Base-by-base conservation (phyloP, 148 eudicot species). In the Cornus florida region DNA sequence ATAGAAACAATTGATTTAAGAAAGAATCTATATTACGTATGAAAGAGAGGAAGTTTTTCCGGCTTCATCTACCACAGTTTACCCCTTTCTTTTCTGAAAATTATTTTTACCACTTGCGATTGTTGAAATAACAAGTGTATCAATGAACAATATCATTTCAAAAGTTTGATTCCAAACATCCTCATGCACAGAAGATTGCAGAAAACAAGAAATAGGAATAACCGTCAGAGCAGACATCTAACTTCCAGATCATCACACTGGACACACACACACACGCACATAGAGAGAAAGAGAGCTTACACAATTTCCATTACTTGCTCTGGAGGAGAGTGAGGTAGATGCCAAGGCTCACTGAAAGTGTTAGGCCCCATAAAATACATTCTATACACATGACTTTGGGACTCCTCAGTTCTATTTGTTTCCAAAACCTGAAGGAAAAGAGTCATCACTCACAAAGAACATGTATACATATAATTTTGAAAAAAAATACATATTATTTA, bases 281-380 rank as follows among this genome's bases (percentile, higher is more conserved):
- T 66, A 73, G 23, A 70, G 71, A 70, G 62, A 66, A 74, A 80
- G 81, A 50, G 28, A 80, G 74, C 97, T 32, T 90, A 96, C 99
- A 96, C 99, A 73, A 93, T 92, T 77, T 96, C 95, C 82, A 79
- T 86, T 70, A 96, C 92, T 93, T 93, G 94, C 76, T 91, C 92
- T 28, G 99, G 98, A 76, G 99, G 99, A 72, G 94, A 93, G 81
- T 96, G 89, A 74, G 92, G 89, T 71, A 96, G 94, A 89, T 93
- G 99, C 99, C 99, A 96, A 60, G 99, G 99, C 76, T 96, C 93
- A 83, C 94, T 89, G 81, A 93, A 96, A 82, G 94, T 94, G 84
- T 96, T 96, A 62, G 94, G 87, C 72, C 99, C 99, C 87, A 91
- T 88, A 78, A 96, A 92, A 83, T 90, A 92, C 94, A 93, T 89